A percentile compares a stretch with the other conserved stretches of the same genome.
These are phyloP conservation scores for Sclerotinia trifoliorum DNA, from an alignment of 2,329 filamentous ascomycete species.

Conservation along the genomic window DNA sequence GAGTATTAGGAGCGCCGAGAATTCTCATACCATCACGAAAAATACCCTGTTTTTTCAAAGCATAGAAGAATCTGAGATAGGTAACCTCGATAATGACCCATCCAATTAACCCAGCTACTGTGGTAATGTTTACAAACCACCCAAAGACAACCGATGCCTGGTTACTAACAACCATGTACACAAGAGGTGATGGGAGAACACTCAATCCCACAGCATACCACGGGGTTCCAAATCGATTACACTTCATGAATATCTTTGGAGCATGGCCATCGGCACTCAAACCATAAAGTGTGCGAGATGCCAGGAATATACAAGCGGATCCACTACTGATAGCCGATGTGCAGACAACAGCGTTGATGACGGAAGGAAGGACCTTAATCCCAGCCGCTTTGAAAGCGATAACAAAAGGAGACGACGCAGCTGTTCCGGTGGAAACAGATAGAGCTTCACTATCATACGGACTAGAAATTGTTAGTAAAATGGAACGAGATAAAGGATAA, in stretches of 20 bases:
- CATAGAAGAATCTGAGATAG: conserved; percentile 56
- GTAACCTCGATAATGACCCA: conserved; percentile 61
- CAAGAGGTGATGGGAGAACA: conserved; percentile 59
- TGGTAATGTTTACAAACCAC: conserved; percentile 64
- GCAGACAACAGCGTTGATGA: conserved; percentile 76
- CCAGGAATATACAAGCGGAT: conserved; percentile 20
- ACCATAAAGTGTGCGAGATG: conserved; percentile 54
- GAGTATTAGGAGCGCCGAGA: background rate
- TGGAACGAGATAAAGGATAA: conserved; percentile 35
- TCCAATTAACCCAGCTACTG: conserved; percentile 61
- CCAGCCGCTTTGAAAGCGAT: conserved; percentile 69
- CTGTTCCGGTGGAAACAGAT: conserved; percentile 44
- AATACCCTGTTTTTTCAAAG: conserved; percentile 56
- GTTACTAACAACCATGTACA: conserved; percentile 65
- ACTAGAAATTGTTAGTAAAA: conserved; percentile 54
- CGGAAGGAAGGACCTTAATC: conserved; percentile 65
- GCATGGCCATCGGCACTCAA: conserved; percentile 58
- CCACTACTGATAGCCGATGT: conserved; percentile 42
- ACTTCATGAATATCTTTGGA: conserved; percentile 53
- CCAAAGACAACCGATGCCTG: conserved; percentile 60
- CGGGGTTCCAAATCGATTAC: conserved; percentile 55
- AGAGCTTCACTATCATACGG: conserved; percentile 50
- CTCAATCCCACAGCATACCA: conserved; percentile 58
- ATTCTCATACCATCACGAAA: conserved; percentile 40
- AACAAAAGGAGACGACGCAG: conserved; percentile 62